phyloP scores from a whole-genome alignment of 345 rosid genomes.

The Murraya paniculata region DNA sequence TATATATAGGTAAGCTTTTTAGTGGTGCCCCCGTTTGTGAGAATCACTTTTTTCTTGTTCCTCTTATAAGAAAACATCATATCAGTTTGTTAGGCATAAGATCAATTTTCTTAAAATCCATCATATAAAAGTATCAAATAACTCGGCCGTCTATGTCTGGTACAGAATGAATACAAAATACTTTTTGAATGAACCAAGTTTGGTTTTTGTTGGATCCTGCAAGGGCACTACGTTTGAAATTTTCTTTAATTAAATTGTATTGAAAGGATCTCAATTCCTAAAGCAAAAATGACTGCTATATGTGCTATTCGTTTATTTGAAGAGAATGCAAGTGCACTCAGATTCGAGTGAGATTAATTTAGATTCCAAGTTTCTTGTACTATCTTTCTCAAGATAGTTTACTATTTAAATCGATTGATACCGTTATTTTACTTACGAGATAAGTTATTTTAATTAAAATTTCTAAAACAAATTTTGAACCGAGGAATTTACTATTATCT shows the following conservation, averaged over 20 bases:
- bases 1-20: neutral
- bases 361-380: too few relatives aligned
- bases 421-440: too few relatives aligned
- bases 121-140: neutral
- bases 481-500: too few relatives aligned
- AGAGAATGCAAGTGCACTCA: too few relatives aligned
- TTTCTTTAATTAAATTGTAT: neutral
- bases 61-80: neutral
- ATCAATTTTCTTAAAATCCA: neutral
- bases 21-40: neutral
- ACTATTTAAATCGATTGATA: too few relatives aligned
- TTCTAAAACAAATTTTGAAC: too few relatives aligned
- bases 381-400: too few relatives aligned
- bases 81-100: neutral
- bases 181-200: neutral
- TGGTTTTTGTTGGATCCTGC: neutral
- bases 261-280: neutral
- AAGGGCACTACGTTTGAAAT: neutral
- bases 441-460: too few relatives aligned
- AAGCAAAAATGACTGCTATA: neutral
- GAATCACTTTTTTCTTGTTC: neutral
- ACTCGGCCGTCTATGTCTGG: too few relatives aligned
- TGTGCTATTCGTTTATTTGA: too few relatives aligned
- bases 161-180: neutral
- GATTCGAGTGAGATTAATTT: too few relatives aligned